Conservation (phyloP, 2,329 filamentous ascomycete genomes). For the Arthrobotrys sphaeroides region DNA sequence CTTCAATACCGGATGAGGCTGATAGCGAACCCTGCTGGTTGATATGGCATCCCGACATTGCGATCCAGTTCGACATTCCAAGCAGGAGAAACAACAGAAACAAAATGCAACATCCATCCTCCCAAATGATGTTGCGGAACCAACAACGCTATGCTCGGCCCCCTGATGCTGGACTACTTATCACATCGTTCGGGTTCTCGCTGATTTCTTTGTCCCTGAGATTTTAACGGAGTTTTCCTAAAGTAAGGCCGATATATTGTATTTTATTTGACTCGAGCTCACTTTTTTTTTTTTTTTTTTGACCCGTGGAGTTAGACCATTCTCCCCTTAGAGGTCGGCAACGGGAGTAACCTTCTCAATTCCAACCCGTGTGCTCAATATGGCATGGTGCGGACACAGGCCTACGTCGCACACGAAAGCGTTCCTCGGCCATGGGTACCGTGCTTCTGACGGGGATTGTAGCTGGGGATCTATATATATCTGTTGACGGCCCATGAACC, state of each 20-base stretch:
- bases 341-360: conserved; percentile 5
- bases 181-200: neutral
- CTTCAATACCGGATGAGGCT: neutral
- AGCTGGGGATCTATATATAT: neutral
- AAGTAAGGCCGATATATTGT: no score
- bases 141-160: neutral
- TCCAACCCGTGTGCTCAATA: neutral
- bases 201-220: neutral
- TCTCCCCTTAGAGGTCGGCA: neutral
- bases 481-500: neutral
- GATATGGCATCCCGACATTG: neutral
- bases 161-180: neutral
- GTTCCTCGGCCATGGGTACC: neutral
- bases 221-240: neutral
- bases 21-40: neutral
- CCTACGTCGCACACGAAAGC: conserved; percentile 1
- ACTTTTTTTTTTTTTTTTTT: neutral
- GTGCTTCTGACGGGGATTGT: no score
- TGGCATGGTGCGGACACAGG: neutral
- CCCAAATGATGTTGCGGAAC: neutral
- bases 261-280: no score
- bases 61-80: conserved; percentile 8
- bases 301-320: neutral
- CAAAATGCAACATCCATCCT: conserved; percentile 11
- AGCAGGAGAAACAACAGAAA: conserved; percentile 15